Evolutionary conservation across 257 asterid genomes (phyloP).

Genomic region (Linaria vulgaris): DNA sequence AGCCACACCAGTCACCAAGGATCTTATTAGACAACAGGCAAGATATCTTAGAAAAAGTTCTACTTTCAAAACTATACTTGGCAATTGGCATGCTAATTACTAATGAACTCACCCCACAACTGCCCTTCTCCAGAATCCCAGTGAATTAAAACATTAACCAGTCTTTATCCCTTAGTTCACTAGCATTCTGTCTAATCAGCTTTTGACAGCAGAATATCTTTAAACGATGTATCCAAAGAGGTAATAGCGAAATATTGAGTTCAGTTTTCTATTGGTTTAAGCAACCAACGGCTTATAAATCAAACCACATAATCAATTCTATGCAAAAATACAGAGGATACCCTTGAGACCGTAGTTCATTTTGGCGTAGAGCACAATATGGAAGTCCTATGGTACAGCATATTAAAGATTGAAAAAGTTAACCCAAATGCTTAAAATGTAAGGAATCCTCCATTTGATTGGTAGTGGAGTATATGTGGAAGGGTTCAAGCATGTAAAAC

Average conservation of each 20-base stretch:
- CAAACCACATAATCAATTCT: not conserved
- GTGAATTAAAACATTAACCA: not conserved
- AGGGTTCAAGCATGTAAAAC: not conserved
- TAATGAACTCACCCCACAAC: not conserved
- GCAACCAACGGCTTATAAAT: not conserved
- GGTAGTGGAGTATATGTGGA: not conserved
- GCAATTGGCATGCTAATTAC: not conserved
- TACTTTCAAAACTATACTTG: not conserved
- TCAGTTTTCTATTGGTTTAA: not conserved
- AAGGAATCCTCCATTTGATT: not conserved
- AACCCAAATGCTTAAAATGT: not conserved
- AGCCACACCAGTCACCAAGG: not conserved
- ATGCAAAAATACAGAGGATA: too few species aligned
- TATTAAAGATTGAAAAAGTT: too few species aligned
- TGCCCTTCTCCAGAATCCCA: not conserved
- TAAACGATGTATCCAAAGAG: not conserved
- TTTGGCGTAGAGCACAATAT: not conserved
- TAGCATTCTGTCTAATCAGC: not conserved
- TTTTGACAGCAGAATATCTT: not conserved
- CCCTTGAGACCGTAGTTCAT: not conserved
- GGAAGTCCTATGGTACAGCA: not conserved
- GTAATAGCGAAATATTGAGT: not conserved
- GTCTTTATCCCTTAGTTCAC: not conserved
- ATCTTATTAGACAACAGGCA: not conserved
- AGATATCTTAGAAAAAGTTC: not conserved